Percentiles rank a stretch among this genome's conserved stretches.
phyloP scores from a whole-genome alignment of 192 early-diverging fungal species.

The Backusella tuberculispora region DNA sequence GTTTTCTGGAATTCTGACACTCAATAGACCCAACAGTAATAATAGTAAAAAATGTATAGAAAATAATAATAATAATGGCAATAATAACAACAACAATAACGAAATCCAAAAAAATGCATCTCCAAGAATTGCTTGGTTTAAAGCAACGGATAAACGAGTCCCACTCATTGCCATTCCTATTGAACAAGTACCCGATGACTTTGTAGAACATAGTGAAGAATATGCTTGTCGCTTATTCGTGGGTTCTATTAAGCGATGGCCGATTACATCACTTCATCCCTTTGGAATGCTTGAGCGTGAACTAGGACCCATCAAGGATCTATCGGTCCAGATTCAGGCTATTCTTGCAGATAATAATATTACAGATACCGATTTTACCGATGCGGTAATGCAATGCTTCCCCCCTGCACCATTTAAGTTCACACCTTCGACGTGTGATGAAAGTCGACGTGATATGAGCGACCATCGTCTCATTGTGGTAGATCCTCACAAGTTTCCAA shows the following conservation, averaged over 20 bases:
- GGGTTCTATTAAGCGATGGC: constrained; percentile 74
- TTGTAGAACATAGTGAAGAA: constrained; percentile 62
- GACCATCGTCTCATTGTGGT: constrained; percentile 79
- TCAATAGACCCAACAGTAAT: constrained; percentile 46
- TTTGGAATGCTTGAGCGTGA: constrained; percentile 71
- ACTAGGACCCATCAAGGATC: constrained; percentile 77
- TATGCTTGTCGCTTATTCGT: constrained; percentile 63
- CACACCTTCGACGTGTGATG: constrained; percentile 54
- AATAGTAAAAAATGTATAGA: constrained; percentile 27
- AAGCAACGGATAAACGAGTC: constrained; percentile 81
- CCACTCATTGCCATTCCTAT: constrained; percentile 78
- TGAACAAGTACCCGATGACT: constrained; percentile 70
- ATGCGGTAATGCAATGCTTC: constrained; percentile 77
- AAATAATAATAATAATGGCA: constrained; percentile 40
- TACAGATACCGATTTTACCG: constrained; percentile 66
- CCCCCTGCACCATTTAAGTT: constrained; percentile 80
- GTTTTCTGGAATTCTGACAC: constrained; percentile 51
- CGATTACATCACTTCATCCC: constrained; percentile 69
- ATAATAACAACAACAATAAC: neutral
- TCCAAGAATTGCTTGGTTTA: constrained; percentile 78
- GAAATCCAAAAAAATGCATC: constrained; percentile 39
- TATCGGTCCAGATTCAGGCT: constrained; percentile 79
- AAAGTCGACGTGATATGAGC: constrained; percentile 76
- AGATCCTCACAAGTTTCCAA: constrained; percentile 68
- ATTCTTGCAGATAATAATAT: constrained; percentile 84